Evolutionary conservation across 257 asterid genomes (phyloP), one percentile per base, ranked within the genome.

Genomic region (Solanum gandarillasii): DNA sequence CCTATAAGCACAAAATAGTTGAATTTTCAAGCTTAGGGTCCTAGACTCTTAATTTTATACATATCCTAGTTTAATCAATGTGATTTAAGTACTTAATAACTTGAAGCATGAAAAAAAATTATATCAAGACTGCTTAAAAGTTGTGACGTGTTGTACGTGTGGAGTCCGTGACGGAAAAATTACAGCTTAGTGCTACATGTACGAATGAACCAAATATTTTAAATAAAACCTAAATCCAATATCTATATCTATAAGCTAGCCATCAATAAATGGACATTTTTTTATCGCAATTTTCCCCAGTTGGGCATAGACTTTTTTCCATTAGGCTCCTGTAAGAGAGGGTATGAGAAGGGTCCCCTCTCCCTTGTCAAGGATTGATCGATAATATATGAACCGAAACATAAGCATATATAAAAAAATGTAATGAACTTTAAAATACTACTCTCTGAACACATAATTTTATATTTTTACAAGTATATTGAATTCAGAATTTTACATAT

Each of bases 231-330:
- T 7, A 21, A 6, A 20, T 18, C 9, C 1, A 20, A 52, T 6
- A 52, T 52, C 7, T 55, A 3, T 3, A 6, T 55, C n/a, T 55
- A 55, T 0, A 9, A 55, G 25, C n/a, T 55, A 18, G n/a, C n/a
- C 4, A 55, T 55, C 10, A 18, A 6, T 5, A 55, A 18, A 55
- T 1, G 9, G 4, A 55, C 0, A 18, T 55, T 18, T 18, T 0
- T 18, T 18, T 3, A 20, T 0, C 2, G 9, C 9, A 55, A 0
- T 55, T 55, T 55, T 20, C 4, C 4, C 0, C 2, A 0, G 0
- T 55, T 7, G 25, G 4, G 1, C 65, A 55, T 18, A 20, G 60
- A 48, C 21, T 48, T 18, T 18, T 55, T 55, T 18, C 8, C n/a
- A 55, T 55, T 18, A 52, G 62, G 62, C n/a, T 18, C 9, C n/a